phyloP scores from a whole-genome alignment of 352 stramenopile genomes.

The Phytophthora syringae region DNA sequence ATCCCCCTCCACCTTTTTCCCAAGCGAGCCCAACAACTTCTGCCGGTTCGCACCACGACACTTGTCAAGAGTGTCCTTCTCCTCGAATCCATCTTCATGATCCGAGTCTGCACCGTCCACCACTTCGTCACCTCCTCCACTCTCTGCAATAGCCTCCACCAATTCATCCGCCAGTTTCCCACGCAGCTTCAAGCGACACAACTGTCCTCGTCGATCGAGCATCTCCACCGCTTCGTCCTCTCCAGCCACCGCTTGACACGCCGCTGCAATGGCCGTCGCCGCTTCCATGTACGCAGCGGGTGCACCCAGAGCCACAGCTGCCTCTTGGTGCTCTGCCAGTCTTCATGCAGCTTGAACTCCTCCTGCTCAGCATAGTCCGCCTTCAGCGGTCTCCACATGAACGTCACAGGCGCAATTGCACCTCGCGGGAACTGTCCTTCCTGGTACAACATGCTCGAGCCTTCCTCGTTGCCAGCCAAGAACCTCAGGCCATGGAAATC shows the following conservation, averaged over 20 bases:
- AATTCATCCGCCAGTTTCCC: conserved; percentile 55
- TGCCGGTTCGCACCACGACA: conserved; percentile 28
- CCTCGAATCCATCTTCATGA: conserved; percentile 58
- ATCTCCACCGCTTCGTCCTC: conserved; percentile 66
- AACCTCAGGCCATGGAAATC: conserved; percentile 68
- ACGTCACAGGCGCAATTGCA: conserved; percentile 73
- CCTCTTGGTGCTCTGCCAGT: conserved; percentile 56
- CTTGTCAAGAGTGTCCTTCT: conserved; percentile 7
- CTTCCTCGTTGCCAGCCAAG: conserved; percentile 60
- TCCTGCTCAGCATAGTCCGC: conserved; percentile 29
- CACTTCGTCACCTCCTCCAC: conserved; percentile 1
- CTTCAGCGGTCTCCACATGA: conserved; percentile 73
- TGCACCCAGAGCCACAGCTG: conserved; percentile 87
- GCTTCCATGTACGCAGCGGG: conserved; percentile 76
- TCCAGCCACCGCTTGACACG: conserved; percentile 53
- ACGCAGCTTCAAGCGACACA: conserved; percentile 71
- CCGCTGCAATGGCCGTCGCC: conserved; percentile 57
- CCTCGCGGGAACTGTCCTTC: conserved; percentile 58
- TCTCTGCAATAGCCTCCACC: conserved; percentile 26
- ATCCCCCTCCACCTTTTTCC: conserved; percentile 10
- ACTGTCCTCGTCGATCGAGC: conserved; percentile 66
- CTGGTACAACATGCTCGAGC: conserved; percentile 60
- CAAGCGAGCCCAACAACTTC: conserved; percentile 21
- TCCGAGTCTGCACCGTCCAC: conserved; percentile 42
- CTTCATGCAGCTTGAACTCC: conserved; percentile 43